phyloP scores from a whole-genome alignment of 768 basidiomycete species.

The Lentinula detonsa region DNA sequence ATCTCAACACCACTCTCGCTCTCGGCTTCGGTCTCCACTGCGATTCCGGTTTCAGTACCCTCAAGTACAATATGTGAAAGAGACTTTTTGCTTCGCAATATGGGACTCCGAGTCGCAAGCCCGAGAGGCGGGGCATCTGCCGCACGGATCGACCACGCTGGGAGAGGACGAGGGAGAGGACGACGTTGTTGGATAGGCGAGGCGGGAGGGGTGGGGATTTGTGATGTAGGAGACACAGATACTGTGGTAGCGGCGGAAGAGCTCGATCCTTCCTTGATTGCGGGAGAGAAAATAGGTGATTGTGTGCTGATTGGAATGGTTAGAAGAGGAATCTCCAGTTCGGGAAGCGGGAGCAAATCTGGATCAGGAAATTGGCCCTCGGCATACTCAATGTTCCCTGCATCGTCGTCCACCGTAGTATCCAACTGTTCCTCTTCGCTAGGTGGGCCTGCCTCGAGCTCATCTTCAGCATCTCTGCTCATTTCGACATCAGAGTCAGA shows the following conservation, averaged over 20 bases:
- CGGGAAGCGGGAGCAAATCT: constrained; percentile 35
- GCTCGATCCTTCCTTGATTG: constrained; percentile 9
- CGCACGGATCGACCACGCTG: constrained; percentile 37
- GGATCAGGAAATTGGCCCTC: constrained; percentile 30
- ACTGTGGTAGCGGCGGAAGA: constrained; percentile 14
- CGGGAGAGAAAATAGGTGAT: constrained; percentile 11
- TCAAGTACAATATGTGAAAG: background rate
- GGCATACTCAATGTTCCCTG: background rate
- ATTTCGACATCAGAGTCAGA: background rate
- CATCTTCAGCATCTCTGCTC: background rate
- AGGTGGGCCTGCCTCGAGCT: no score
- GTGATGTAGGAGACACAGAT: constrained; percentile 16
- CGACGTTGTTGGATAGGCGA: constrained; percentile 23
- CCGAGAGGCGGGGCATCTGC: constrained; percentile 37
- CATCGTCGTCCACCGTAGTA: background rate
- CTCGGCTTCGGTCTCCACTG: background rate
- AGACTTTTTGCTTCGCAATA: background rate
- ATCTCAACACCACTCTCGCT: background rate
- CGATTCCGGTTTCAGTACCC: background rate
- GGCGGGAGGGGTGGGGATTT: constrained; percentile 39
- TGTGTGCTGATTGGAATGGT: constrained; percentile 10
- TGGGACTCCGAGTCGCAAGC: constrained; percentile 10
- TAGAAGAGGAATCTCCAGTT: constrained; percentile 6
- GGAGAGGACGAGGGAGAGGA: constrained; percentile 7
- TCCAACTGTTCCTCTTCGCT: background rate